A percentile compares a stretch with the other conserved stretches of the same genome.
These are phyloP conservation scores for Herpotrichia juniperi DNA, from an alignment of 2,329 filamentous ascomycete genomes.

Conservation along the genomic window DNA sequence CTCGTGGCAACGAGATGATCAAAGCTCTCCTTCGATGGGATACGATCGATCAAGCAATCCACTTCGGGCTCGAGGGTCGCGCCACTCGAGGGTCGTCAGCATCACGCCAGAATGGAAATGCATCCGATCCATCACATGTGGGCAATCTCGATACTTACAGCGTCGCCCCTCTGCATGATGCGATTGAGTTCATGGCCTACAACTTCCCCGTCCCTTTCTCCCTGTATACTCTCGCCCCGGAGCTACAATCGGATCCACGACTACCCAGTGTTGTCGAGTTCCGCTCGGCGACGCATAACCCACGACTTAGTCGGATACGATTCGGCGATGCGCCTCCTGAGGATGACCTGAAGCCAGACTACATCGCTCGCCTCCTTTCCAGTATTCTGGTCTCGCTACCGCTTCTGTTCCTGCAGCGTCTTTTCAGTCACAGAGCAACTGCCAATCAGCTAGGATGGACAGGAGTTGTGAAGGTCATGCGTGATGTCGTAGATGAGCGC, in stretches of 20 bases:
- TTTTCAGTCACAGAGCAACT: slow-evolving; percentile 67
- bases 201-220: slow-evolving; percentile 66
- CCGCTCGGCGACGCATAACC: slow-evolving; percentile 50
- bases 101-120: slow-evolving; percentile 20
- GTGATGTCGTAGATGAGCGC: slow-evolving; percentile 51
- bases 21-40: slow-evolving; percentile 65
- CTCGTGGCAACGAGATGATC: slow-evolving; percentile 66
- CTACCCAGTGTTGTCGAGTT: slow-evolving; percentile 49
- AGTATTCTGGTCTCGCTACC: slow-evolving; percentile 73
- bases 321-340: slow-evolving; percentile 69
- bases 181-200: slow-evolving; percentile 65
- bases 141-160: slow-evolving; percentile 61
- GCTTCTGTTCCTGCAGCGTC: slow-evolving; percentile 67
- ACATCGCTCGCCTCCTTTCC: slow-evolving; percentile 62
- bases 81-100: slow-evolving; percentile 34
- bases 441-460: slow-evolving; percentile 51
- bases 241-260: slow-evolving; percentile 55
- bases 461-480: slow-evolving; percentile 48
- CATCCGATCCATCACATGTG: slow-evolving; percentile 21
- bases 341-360: slow-evolving; percentile 46
- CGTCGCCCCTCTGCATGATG: slow-evolving; percentile 60
- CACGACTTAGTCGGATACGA: slow-evolving; percentile 67
- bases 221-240: slow-evolving; percentile 59
- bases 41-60: slow-evolving; percentile 65
- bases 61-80: slow-evolving; percentile 61